Conservation (phyloP, 2,329 filamentous ascomycete species). For the Gnomoniopsis smithogilvyi region DNA sequence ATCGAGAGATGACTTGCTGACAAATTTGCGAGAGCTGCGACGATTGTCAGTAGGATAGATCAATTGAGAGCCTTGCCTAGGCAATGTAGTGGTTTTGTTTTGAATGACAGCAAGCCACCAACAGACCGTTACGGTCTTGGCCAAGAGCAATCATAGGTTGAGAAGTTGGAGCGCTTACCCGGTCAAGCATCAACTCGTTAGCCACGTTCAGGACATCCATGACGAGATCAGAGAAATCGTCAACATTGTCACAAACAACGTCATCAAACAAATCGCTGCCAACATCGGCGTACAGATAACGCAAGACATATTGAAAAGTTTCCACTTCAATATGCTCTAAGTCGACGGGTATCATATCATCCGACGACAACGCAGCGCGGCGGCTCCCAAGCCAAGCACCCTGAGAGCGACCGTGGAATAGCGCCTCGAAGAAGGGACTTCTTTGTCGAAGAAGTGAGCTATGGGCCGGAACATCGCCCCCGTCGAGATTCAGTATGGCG, state of each 20-base stretch:
- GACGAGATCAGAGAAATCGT: constrained; percentile 84
- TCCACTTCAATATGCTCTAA: constrained; percentile 73
- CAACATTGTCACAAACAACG: constrained; percentile 66
- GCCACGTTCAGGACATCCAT: constrained; percentile 87
- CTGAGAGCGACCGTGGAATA: constrained; percentile 84
- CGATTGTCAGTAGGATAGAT: neutral
- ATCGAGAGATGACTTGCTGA: constrained; percentile 77
- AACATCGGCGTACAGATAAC: constrained; percentile 78
- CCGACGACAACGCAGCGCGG: constrained; percentile 38
- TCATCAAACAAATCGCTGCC: constrained; percentile 80
- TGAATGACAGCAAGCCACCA: neutral
- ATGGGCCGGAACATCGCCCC: constrained; percentile 69
- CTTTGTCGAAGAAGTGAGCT: constrained; percentile 76
- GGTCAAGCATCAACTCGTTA: constrained; percentile 93
- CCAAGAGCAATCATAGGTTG: neutral
- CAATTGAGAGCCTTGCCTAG: neutral
- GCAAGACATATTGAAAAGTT: constrained; percentile 76
- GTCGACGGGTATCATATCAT: constrained; percentile 64
- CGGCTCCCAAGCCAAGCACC: constrained; percentile 80
- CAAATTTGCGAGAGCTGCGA: constrained; percentile 73
- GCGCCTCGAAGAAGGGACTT: constrained; percentile 87
- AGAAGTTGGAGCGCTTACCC: constrained; percentile 29
- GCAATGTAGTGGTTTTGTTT: neutral
- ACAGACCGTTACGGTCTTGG: neutral
- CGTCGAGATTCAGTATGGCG: constrained; percentile 73